Evolutionary conservation across 1,284 basidiomycete genomes (phyloP).

Genomic region (Ganoderma lucidum): DNA sequence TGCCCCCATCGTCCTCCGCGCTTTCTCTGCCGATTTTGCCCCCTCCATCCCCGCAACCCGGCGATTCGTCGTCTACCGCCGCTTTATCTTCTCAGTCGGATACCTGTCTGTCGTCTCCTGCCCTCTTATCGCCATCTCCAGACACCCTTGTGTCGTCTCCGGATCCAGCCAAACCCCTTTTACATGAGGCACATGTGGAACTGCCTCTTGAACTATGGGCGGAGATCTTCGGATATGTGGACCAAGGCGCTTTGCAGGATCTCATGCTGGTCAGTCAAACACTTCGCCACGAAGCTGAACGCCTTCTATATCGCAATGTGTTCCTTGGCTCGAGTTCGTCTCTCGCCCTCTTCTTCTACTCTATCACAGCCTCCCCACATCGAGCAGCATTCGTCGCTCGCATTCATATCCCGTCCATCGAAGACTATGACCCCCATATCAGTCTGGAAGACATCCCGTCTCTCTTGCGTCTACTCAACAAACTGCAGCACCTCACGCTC

Average conservation of each 20-base stretch:
- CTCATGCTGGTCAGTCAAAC: constrained; percentile 6
- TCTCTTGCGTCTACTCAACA: not conserved
- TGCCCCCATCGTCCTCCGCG: not conserved
- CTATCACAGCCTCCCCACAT: not conserved
- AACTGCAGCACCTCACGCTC: constrained; percentile 8
- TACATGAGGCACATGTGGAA: not conserved
- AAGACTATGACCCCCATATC: not conserved
- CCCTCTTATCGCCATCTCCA: not conserved
- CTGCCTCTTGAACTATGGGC: constrained; percentile 18
- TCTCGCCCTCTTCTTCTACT: not conserved
- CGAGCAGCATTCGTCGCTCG: not conserved
- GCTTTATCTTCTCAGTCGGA: not conserved
- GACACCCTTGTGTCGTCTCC: not conserved
- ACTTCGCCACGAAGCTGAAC: not conserved
- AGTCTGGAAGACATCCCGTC: not conserved
- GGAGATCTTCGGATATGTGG: constrained; percentile 7
- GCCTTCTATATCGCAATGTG: constrained; percentile 11
- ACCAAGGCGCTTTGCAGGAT: not conserved
- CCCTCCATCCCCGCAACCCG: not conserved
- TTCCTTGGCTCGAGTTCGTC: not conserved
- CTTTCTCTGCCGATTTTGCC: not conserved
- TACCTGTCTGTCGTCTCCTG: not conserved
- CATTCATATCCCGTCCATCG: not conserved
- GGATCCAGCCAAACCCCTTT: not conserved
- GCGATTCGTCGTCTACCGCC: not conserved